phyloP scores from a whole-genome alignment of 352 stramenopile genomes.

The Sclerospora graminicola region DNA sequence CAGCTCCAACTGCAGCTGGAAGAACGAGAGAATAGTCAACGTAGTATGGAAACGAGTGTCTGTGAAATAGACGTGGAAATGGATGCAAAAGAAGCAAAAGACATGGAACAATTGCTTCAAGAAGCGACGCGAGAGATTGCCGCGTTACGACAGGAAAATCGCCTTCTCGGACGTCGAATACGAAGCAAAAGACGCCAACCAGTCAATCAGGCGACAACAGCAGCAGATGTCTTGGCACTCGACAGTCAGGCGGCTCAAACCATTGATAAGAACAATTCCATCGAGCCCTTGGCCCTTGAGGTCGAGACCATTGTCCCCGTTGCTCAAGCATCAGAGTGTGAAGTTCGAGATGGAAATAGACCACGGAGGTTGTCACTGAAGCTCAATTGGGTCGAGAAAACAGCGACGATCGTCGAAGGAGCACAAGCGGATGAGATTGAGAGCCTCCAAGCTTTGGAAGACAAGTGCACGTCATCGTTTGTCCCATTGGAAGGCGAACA shows the following conservation, averaged over 20 bases:
- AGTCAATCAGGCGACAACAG: conserved; percentile 9
- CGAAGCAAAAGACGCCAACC: conserved; percentile 12
- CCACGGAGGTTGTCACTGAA: conserved; percentile 14
- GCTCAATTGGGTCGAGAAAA: conserved; percentile 17
- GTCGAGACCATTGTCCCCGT: conserved; percentile 4
- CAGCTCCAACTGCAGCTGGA: conserved; percentile 17
- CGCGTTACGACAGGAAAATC: conserved; percentile 30
- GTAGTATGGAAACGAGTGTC: conserved; percentile 1
- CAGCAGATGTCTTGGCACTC: conserved; percentile 18
- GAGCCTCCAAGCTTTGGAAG: neutral
- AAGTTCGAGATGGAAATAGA: conserved; percentile 3
- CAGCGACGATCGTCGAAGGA: neutral
- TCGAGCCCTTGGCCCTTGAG: conserved; percentile 6
- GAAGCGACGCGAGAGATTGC: conserved; percentile 23
- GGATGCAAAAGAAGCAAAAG: too few species aligned
- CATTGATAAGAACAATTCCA: conserved; percentile 1
- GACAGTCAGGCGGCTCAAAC: neutral
- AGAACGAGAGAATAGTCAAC: conserved; percentile 6
- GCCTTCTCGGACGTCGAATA: conserved; percentile 6
- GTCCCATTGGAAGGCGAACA: neutral
- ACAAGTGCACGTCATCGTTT: neutral
- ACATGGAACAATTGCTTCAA: conserved; percentile 26
- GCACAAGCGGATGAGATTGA: neutral
- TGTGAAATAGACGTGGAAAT: conserved; percentile 6
- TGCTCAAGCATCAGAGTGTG: neutral